Conservation (phyloP, 1,139 yeast species). For the Citeromyces hawaiiensis region DNA sequence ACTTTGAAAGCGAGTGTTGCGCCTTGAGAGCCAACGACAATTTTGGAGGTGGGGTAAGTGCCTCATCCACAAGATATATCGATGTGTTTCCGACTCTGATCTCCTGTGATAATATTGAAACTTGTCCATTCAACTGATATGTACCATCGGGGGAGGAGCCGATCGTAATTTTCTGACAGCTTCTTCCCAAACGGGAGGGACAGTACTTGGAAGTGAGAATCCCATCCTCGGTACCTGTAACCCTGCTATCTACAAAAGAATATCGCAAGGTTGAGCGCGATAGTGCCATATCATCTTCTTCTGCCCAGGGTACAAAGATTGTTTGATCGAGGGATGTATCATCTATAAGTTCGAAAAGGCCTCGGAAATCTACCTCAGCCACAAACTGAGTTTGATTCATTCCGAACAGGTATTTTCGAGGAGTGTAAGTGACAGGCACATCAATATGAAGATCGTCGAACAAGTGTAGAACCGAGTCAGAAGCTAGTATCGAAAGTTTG, state of each 20-base stretch:
- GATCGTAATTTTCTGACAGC: constrained; percentile 33
- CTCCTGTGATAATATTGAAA: constrained; percentile 24
- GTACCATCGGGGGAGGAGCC: constrained; percentile 25
- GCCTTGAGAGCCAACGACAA: constrained; percentile 41
- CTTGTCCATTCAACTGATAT: constrained; percentile 30
- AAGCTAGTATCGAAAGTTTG: constrained; percentile 17
- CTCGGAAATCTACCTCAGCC: constrained; percentile 52
- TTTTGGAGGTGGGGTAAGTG: constrained; percentile 39
- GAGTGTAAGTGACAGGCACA: constrained; percentile 32
- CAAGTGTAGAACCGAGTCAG: constrained; percentile 53
- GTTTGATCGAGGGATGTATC: constrained; percentile 40
- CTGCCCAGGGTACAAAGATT: constrained; percentile 34
- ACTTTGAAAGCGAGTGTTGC: constrained; percentile 34
- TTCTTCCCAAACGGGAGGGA: constrained; percentile 24
- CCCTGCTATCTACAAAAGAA: constrained; percentile 47
- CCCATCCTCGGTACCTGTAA: constrained; percentile 23
- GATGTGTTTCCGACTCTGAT: constrained; percentile 38
- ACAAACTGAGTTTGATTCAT: constrained; percentile 57
- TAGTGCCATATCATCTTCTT: constrained; percentile 16
- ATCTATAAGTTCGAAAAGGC: constrained; percentile 42
- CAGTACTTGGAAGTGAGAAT: constrained; percentile 33
- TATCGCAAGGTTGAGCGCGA: constrained; percentile 31
- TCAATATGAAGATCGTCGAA: constrained; percentile 25
- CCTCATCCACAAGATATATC: constrained; percentile 52
- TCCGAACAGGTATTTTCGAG: constrained; percentile 63